phyloP scores from a whole-genome alignment of 139 green algal genomes.

The Picochlorum costavermella region DNA sequence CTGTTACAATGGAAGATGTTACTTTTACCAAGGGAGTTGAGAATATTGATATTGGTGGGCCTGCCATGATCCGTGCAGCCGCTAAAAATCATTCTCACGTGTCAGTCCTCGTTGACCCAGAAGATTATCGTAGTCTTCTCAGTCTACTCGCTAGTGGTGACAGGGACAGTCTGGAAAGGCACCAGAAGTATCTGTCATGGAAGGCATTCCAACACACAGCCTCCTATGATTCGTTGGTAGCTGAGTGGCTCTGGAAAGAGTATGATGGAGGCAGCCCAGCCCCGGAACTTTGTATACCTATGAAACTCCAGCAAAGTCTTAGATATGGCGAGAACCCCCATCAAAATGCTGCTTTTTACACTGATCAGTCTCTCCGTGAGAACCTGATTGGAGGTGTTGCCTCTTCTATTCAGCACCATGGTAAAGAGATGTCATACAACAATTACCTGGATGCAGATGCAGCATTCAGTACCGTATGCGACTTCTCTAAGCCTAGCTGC shows the following conservation, averaged over 20 bases:
- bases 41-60: conserved; percentile 99
- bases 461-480: conserved; percentile 53
- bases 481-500: conserved; percentile 76
- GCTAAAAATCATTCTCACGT: conserved; percentile 87
- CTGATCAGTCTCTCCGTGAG: conserved; percentile 79
- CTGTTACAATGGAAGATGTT: conserved; percentile 55
- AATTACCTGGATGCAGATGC: conserved; percentile 98
- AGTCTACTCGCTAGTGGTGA: conserved; percentile 29
- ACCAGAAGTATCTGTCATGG: conserved; percentile 84
- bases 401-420: conserved; percentile 80
- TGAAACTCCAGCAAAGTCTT: conserved; percentile 67
- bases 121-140: conserved; percentile 67
- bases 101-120: conserved; percentile 75
- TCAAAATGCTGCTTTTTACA: conserved; percentile 95
- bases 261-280: conserved; percentile 33
- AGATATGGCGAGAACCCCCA: conserved; percentile 97
- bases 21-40: conserved; percentile 64
- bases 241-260: conserved; percentile 92
- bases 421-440: conserved; percentile 99
- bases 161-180: conserved; percentile 17
- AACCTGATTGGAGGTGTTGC: conserved; percentile 68
- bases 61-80: conserved; percentile 93
- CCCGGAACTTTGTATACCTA: conserved; percentile 65
- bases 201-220: conserved; percentile 98
- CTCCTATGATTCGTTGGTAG: conserved; percentile 81